Evolutionary conservation across 768 basidiomycete species (phyloP), one percentile per base, ranked within the genome.

Genomic region (Clitopilus hobsonii): DNA sequence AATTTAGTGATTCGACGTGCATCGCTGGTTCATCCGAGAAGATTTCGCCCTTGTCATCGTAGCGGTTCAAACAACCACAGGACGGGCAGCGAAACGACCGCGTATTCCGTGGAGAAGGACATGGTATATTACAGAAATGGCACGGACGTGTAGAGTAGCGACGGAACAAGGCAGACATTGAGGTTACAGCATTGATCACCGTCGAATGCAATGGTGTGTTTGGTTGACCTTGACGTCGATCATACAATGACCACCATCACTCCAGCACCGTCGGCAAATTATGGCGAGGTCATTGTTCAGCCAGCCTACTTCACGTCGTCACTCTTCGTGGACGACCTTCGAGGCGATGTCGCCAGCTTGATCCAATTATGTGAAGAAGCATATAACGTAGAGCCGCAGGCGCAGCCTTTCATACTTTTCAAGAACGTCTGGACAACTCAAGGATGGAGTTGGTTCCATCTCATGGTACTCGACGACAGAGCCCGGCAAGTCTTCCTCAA

Each of bases 11-110:
- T 64, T 92, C 84, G 59, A 91, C 84, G 64, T 91, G 84, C 91
- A 94, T 94, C 1, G 92, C 91, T 16, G 92, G 89, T 54, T 94
- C 88, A 63, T 93, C 88, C 1, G 91, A 91, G 30, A 87, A 61
- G 59, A 95, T 91, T 59, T 92, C 83, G 30, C 92, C 93, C 11
- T 74, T 66, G 51, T 80, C 68, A 61, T 88, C 83, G 64, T 81
- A 90, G 47, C 84, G 80, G 67, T 93, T 94, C 83, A 83, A 84
- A 65, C 88, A 90, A 38, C 71, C 70, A 62, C 90, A 92, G 8
- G 79, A 69, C 11, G 82, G 70, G 59, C 90, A 92, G 53, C 79
- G 77, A 67, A 88, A 91, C 45, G 81, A 79, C 11, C 72, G 74
- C 2, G 77, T 69, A 63, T 88, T 78, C 28, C 67, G 61, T 2